phyloP scores from a whole-genome alignment of 176 grass and related monocot species.

The Oryza punctata region DNA sequence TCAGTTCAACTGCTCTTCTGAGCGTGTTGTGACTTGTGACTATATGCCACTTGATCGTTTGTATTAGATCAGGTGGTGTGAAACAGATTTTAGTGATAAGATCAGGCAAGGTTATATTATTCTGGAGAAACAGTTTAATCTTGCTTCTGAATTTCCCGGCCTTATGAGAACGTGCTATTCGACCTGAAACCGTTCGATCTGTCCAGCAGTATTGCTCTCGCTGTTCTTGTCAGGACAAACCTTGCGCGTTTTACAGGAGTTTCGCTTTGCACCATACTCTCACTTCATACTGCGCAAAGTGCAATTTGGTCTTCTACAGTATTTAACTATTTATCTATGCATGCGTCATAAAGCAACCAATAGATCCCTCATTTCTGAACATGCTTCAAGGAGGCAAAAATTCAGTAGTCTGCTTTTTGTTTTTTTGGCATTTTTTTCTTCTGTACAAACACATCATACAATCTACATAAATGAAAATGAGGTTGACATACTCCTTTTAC shows the following conservation, averaged over 20 bases:
- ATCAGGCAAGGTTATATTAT: slow-evolving; percentile 9
- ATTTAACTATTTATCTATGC: neutral
- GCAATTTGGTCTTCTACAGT: neutral
- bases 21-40: slow-evolving; percentile 20
- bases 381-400: neutral
- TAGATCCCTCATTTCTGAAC: neutral
- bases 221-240: too few relatives aligned
- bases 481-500: neutral
- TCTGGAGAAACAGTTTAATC: slow-evolving; percentile 9
- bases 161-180: neutral
- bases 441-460: slow-evolving; percentile 1
- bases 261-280: neutral
- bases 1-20: neutral
- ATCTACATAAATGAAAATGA: slow-evolving; percentile 20
- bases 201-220: neutral
- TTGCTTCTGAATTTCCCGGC: neutral
- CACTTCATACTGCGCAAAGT: neutral
- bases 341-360: neutral
- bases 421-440: neutral
- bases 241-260: too few relatives aligned
- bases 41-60: slow-evolving; percentile 28
- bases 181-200: neutral
- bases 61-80: slow-evolving; percentile 15
- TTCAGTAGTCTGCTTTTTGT: neutral
- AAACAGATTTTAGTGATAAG: slow-evolving; percentile 15